These are phyloP conservation scores for Sherardia arvensis DNA, from an alignment of 257 asterid species.

Conservation along the genomic window DNA sequence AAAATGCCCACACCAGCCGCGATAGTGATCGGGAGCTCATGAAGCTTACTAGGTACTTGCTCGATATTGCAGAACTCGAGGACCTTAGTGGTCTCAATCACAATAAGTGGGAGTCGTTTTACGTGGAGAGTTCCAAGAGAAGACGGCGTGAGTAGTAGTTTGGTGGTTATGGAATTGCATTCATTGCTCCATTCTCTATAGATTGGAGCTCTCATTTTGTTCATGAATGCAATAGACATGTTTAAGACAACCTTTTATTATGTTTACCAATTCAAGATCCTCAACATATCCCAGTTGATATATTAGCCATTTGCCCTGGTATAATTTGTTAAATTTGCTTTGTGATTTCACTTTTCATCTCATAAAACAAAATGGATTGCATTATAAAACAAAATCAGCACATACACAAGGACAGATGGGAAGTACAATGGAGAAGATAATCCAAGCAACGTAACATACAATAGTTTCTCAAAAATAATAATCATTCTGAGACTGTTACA, in stretches of 20 bases:
- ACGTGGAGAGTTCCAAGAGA: conserved; percentile 56
- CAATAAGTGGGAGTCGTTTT: conserved; percentile 64
- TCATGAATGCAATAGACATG: conserved; percentile 4
- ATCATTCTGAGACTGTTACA: conserved; percentile 7
- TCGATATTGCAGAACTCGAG: conserved; percentile 72
- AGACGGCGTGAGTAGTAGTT: conserved; percentile 51
- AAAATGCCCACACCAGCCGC: conserved; percentile 69
- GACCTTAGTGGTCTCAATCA: conserved; percentile 80
- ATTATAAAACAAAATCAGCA: too few species aligned
- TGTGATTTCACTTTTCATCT: too few species aligned
- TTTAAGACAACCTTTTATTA: not conserved
- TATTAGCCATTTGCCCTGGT: not conserved
- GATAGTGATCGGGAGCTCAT: conserved; percentile 70
- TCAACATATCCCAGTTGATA: not conserved
- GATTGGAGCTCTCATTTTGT: not conserved
- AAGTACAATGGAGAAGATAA: not conserved
- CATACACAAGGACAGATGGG: too few species aligned
- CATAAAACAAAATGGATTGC: too few species aligned
- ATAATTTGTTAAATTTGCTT: not conserved
- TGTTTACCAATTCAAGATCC: not conserved
- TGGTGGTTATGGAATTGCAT: not conserved
- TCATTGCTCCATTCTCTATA: not conserved
- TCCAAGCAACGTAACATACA: not conserved
- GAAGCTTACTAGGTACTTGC: conserved; percentile 80
- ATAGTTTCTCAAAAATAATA: not conserved